Evolutionary conservation across 2,329 filamentous ascomycete species (phyloP), one percentile per base, ranked within the genome.

Genomic region (Sporothrix sp.): DNA sequence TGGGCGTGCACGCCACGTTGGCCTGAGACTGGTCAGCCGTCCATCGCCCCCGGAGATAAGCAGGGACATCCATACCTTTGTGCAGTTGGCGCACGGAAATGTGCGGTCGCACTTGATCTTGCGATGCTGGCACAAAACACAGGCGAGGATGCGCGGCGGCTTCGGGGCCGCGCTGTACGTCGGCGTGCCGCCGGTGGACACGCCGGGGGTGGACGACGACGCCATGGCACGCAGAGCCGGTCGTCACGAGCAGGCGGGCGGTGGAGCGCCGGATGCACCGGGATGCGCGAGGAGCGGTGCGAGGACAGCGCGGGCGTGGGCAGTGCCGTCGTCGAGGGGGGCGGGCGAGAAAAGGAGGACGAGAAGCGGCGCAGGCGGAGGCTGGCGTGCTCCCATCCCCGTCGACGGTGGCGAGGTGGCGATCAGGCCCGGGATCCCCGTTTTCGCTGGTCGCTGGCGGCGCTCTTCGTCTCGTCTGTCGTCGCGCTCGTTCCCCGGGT

Each of bases 71-170:
- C 14, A n/a, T 57, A 80, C 77, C 71, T 80, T 81, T 60, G 75
- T 64, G 57, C 77, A 81, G 57, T 81, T 80, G 52, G 76, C 73
- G 58, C 77, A 81, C 4, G 77, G 78, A 36, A 73, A 77, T 37
- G 71, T 72, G 54, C 77, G 71, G 58, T 81, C 76, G 63, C 78
- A 81, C 62, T 78, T 79, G 64, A 80, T 80, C 65, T 81, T 81
- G 58, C 78, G 72, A 59, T 76, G 74, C 60, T 81, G 77, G 59
- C 77, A 81, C 33, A 79, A 66, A 18, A 77, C 73, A 57, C 76
- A 78, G 18, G 74, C 74, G 52, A 78, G 64, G 42, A 77, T 69
- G 57, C 74, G 66, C 13, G 66, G 63, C 11, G 68, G 63, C 60
- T 71, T 75, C 13, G 33, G 9, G 7, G n/a, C 36, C 13, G 21